Percentiles rank a stretch among this genome's conserved stretches.
These are phyloP conservation scores for Westerdykella aurantiaca DNA, from an alignment of 2,329 filamentous ascomycete genomes.

Conservation along the genomic window DNA sequence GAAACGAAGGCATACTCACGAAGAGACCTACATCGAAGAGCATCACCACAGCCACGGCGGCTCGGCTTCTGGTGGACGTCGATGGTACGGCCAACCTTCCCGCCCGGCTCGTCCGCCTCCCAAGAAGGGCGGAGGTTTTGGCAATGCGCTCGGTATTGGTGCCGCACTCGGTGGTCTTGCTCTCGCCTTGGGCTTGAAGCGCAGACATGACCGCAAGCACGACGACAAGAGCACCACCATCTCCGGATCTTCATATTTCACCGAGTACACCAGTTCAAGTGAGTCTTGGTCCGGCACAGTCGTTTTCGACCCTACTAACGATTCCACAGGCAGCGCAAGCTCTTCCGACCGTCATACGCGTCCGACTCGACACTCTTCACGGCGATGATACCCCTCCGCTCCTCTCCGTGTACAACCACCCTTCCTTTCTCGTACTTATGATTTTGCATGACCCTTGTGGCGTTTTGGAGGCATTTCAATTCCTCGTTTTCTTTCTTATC, in stretches of 20 bases:
- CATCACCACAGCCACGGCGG: constrained; percentile 50
- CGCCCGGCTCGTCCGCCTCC: constrained; percentile 30
- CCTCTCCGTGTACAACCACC: constrained; percentile 6
- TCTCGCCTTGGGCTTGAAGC: constrained; percentile 43
- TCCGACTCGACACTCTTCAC: constrained; percentile 34
- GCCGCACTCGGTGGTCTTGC: constrained; percentile 42
- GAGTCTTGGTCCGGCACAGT: constrained; percentile 22
- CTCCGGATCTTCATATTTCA: constrained; percentile 38
- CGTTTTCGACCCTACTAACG: constrained; percentile 13
- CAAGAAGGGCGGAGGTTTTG: constrained; percentile 32
- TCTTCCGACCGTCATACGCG: constrained; percentile 40
- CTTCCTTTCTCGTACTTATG: background rate
- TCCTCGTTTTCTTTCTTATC: no score
- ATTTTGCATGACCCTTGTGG: background rate
- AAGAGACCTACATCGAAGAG: constrained; percentile 60
- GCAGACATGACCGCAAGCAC: constrained; percentile 33
- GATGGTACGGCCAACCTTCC: constrained; percentile 43
- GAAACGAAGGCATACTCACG: constrained; percentile 44
- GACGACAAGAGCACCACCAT: constrained; percentile 43
- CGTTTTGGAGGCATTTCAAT: background rate
- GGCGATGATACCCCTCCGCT: constrained; percentile 12
- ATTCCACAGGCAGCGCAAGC: constrained; percentile 39
- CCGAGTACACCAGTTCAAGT: constrained; percentile 46
- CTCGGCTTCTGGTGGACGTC: constrained; percentile 51
- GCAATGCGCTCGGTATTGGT: constrained; percentile 35